These are phyloP conservation scores for Massarina eburnea DNA, from an alignment of 2,329 filamentous ascomycete genomes.

Conservation along the genomic window DNA sequence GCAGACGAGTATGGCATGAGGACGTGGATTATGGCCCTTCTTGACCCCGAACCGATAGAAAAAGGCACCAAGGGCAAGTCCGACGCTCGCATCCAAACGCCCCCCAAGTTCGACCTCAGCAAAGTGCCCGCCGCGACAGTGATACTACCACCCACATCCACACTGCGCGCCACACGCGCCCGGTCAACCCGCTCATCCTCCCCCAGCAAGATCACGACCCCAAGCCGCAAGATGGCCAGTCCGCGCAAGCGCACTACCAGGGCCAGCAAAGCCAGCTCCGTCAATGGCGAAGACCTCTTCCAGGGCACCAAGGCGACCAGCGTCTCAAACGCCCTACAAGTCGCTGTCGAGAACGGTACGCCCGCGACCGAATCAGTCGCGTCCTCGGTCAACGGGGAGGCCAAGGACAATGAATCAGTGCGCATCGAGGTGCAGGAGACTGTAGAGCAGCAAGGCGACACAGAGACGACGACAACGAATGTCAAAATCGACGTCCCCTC, in stretches of 20 bases:
- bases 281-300: slow-evolving; percentile 35
- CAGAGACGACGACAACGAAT: slow-evolving; percentile 70
- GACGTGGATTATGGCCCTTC: slow-evolving; percentile 87
- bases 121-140: slow-evolving; percentile 33
- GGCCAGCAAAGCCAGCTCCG: slow-evolving; percentile 27
- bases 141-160: slow-evolving; percentile 35
- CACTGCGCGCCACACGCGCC: slow-evolving; percentile 46
- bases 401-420: slow-evolving; percentile 53
- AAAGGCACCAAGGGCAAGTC: slow-evolving; percentile 67
- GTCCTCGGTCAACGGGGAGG: slow-evolving; percentile 49
- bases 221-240: slow-evolving; percentile 52
- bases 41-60: slow-evolving; percentile 82
- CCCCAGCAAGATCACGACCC: slow-evolving; percentile 54
- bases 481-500: slow-evolving; percentile 76
- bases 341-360: slow-evolving; percentile 34
- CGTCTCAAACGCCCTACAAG: slow-evolving; percentile 47
- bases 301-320: slow-evolving; percentile 53
- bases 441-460: slow-evolving; percentile 58
- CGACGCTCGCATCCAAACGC: slow-evolving; percentile 72
- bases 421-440: slow-evolving; percentile 71
- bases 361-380: slow-evolving; percentile 21
- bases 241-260: slow-evolving; percentile 58
- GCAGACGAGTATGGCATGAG: slow-evolving; percentile 85
- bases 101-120: slow-evolving; percentile 73
- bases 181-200: slow-evolving; percentile 63